Evolutionary conservation across 1,139 yeast species (phyloP).

Genomic region (Saccharomyces hybrid): DNA sequence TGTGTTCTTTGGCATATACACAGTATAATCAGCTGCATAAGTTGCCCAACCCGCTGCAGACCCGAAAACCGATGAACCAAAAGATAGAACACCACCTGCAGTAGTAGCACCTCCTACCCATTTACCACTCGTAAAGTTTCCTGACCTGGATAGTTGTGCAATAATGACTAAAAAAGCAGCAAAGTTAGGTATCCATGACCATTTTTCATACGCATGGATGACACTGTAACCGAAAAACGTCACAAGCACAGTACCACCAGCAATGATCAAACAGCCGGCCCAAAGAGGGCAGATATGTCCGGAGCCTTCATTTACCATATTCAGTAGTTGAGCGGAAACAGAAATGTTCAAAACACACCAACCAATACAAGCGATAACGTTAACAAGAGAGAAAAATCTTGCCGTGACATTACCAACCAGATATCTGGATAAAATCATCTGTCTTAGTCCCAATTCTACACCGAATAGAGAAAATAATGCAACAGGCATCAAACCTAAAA

Average conservation of each 20-base stretch:
- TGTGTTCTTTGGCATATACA: conserved; percentile 63
- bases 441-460: conserved; percentile 77
- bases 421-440: conserved; percentile 72
- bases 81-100: conserved; percentile 72
- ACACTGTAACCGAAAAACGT: conserved; percentile 79
- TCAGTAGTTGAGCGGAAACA: conserved; percentile 78
- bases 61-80: conserved; percentile 79
- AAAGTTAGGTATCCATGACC: conserved; percentile 79
- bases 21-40: conserved; percentile 86
- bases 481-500: conserved; percentile 67
- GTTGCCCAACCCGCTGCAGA: conserved; percentile 95
- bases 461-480: conserved; percentile 81
- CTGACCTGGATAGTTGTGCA: conserved; percentile 62
- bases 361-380: conserved; percentile 81
- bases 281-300: conserved; percentile 68
- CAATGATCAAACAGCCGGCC: conserved; percentile 79
- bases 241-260: conserved; percentile 59
- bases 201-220: conserved; percentile 75
- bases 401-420: conserved; percentile 69
- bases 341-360: conserved; percentile 94
- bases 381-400: conserved; percentile 71
- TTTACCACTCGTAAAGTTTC: conserved; percentile 44
- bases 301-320: conserved; percentile 53
- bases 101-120: conserved; percentile 42
- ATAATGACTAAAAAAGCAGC: conserved; percentile 67